Evolutionary conservation across 805 yeast genomes (phyloP).

Genomic region (Candida boleticola): DNA sequence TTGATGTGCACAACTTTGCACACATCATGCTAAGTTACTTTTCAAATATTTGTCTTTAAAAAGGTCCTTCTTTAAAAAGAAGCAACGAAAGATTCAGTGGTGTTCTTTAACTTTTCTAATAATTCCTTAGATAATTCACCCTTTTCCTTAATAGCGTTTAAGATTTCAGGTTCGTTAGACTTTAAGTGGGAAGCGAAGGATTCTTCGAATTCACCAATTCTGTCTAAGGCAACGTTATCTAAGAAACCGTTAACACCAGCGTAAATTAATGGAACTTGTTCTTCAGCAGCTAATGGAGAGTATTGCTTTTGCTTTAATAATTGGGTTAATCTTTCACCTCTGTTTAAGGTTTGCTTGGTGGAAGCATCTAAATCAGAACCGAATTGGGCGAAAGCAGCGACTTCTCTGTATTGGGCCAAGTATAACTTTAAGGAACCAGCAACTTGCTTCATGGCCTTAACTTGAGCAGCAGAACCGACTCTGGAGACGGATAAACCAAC

Average conservation of each 20-base stretch:
- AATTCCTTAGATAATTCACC: conserved; percentile 90
- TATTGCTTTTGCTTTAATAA: conserved; percentile 97
- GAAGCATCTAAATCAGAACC: conserved; percentile 99
- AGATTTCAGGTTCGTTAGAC: conserved; percentile 82
- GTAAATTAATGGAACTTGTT: conserved; percentile 96
- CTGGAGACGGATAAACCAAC: conserved; percentile 99
- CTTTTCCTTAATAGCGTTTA: conserved; percentile 78
- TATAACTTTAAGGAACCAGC: conserved; percentile 99
- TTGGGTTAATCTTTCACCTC: conserved; percentile 99
- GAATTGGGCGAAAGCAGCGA: conserved; percentile 99
- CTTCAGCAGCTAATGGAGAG: conserved; percentile 96
- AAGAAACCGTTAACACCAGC: conserved; percentile 99
- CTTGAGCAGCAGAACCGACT: conserved; percentile 99
- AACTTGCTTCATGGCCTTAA: conserved; percentile 99
- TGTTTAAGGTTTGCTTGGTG: conserved; percentile 95
- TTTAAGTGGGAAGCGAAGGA: conserved; percentile 90
- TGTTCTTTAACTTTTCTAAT: conserved; percentile 83
- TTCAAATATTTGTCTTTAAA: neutral
- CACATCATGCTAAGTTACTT: neutral
- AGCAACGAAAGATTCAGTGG: conserved; percentile 89
- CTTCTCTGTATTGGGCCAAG: conserved; percentile 99
- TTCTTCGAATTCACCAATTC: conserved; percentile 88
- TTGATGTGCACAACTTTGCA: neutral
- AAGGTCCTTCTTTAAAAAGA: conserved; percentile 55
- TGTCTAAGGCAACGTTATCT: conserved; percentile 79